Base-by-base conservation (phyloP, 2,329 filamentous ascomycete species). In the Eutypa lata region DNA sequence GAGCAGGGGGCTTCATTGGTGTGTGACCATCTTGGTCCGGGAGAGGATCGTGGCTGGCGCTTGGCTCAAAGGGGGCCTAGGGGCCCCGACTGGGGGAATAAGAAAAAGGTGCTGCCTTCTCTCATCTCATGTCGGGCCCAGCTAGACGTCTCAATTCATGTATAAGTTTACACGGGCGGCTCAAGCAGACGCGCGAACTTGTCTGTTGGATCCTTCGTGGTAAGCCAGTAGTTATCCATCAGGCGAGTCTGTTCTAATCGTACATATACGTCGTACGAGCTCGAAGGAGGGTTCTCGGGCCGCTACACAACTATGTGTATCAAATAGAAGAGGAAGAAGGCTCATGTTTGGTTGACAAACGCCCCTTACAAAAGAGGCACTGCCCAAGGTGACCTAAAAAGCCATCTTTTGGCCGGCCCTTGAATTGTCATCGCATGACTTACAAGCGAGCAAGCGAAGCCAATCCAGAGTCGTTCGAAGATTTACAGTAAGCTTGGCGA, bases 1-100 rank as follows among this genome's bases (percentile, higher is more conserved):
- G 42, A 45, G 42, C 42, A 45, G 42, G 42, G 42, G 42, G 42
- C 35, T 45, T 45, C 22, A 45, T 45, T 45, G 22, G 42, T 28
- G 42, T 45, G 42, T 45, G 42, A 45, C 42, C 18, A 42, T 42
- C 38, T 42, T 21, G 38, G 38, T 13, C 38, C 14, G 19, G 19
- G 40, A 28, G 42, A 24, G 21, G 42, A 28, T 45, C 42, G 22
- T 45, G 42, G 14, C 21, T 7, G 42, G 42, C 42, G 42, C 42
- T 45, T 45, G 42, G 42, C 42, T 45, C 21, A 26, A 45, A n/a
- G 22, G 22, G 42, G 42, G 42, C 14, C 13, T 45, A 45, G 42
- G 22, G 42, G 42, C 11, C 26, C 42, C 14, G 14, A 45, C 42
- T 28, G 21, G 22, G 22, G 2, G 42, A 21, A 19, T n/a, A 28